A percentile compares a stretch with the other conserved stretches of the same genome.
Evolutionary conservation across 306 rosid genomes (phyloP).

Genomic region (Prunus salicina): DNA sequence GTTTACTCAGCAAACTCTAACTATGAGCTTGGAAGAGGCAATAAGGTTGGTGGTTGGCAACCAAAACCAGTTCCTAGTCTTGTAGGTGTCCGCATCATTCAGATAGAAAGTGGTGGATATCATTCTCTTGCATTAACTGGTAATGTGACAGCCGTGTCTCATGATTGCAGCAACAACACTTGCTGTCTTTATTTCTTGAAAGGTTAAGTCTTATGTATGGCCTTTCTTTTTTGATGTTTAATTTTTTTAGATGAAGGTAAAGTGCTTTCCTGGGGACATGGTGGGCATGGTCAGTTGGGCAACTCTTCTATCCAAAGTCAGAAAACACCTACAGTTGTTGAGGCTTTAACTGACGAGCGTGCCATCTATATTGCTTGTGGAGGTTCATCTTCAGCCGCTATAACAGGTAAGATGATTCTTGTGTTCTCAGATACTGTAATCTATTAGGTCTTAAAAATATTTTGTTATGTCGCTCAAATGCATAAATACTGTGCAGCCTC

Average conservation of each 20-base stretch:
- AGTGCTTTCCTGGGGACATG: constrained; percentile 97
- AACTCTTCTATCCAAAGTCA: constrained; percentile 65
- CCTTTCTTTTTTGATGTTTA: constrained; percentile 23
- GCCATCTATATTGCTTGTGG: constrained; percentile 72
- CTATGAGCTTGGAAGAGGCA: constrained; percentile 94
- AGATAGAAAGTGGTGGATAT: constrained; percentile 89
- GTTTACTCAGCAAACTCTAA: constrained; percentile 71
- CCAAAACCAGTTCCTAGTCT: constrained; percentile 78
- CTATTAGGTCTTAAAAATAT: not conserved
- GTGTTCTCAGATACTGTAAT: constrained; percentile 5
- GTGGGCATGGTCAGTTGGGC: constrained; percentile 93
- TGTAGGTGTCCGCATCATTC: constrained; percentile 56
- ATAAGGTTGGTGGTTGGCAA: constrained; percentile 81
- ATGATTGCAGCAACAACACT: constrained; percentile 4
- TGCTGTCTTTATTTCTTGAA: not conserved
- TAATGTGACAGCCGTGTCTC: constrained; percentile 26
- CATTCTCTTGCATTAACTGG: constrained; percentile 95
- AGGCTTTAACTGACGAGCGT: constrained; percentile 56
- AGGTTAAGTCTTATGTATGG: constrained; percentile 6
- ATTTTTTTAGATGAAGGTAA: constrained; percentile 68
- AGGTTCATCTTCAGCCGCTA: constrained; percentile 84
- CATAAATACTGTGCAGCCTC: not conserved
- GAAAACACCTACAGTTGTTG: constrained; percentile 59
- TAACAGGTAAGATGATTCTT: constrained; percentile 52
- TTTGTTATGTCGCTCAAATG: not conserved